These are phyloP conservation scores for Wallacemonas rigidus DNA, from an alignment of 208 protist genomes.

Conservation along the genomic window DNA sequence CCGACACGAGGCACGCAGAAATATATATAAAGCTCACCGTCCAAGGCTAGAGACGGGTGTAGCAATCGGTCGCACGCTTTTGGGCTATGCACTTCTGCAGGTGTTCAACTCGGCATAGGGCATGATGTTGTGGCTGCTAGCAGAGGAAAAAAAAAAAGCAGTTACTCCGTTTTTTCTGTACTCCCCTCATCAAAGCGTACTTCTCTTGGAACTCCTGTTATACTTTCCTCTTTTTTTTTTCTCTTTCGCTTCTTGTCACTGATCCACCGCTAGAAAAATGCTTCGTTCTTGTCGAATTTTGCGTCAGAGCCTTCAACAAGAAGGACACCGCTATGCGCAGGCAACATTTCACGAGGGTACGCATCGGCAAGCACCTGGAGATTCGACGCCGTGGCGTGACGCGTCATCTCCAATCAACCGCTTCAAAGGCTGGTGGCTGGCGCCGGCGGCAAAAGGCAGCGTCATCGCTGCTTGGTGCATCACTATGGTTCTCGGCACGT, in stretches of 20 bases:
- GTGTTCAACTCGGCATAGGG: no score
- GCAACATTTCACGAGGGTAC: constrained; percentile 88
- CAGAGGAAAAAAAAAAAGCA: no score
- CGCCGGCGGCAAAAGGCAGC: constrained; percentile 79
- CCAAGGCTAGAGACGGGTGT: no score
- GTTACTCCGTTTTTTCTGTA: not conserved
- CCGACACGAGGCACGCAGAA: no score
- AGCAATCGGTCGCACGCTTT: no score
- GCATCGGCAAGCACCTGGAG: constrained; percentile 81
- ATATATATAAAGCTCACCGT: no score
- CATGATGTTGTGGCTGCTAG: no score
- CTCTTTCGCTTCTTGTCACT: constrained; percentile 13
- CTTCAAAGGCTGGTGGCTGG: constrained; percentile 74
- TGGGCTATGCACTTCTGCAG: no score
- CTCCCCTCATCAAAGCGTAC: not conserved
- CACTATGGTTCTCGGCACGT: constrained; percentile 68
- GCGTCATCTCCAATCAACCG: constrained; percentile 78
- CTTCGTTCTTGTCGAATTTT: constrained; percentile 6
- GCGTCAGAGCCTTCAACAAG: constrained; percentile 55
- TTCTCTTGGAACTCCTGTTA: not conserved
- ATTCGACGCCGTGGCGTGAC: constrained; percentile 87
- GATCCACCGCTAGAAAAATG: constrained; percentile 18
- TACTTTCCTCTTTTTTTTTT: constrained; percentile 7
- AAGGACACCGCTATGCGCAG: constrained; percentile 80
- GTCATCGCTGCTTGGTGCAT: constrained; percentile 84